Base-by-base conservation (phyloP, 2,329 filamentous ascomycete genomes). In the Cladosporium cucumerinum region DNA sequence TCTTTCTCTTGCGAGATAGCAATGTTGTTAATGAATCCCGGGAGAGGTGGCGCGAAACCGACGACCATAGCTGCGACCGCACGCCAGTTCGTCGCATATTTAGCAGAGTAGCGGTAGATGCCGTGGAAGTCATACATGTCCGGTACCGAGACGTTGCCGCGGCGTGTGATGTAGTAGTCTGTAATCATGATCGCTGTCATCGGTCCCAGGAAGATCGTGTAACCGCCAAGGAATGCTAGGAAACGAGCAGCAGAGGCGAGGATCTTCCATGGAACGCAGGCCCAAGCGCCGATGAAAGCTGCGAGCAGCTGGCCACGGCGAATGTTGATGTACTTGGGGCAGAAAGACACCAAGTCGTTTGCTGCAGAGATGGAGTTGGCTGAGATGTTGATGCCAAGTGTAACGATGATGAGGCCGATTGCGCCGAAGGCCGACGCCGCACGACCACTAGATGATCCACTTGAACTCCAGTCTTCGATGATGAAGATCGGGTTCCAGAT, bases 201-300 rank as follows among this genome's bases (percentile, higher is more conserved):
- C 0, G 87, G 86, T 0, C 85, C 86, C 0, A 90, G 77, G 75
- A 90, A 89, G 51, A 89, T 81, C 1, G 84, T 84, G 74, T 89
- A 89, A 0, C 87, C 87, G 49, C 83, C 81, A 81, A 91, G 87
- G 70, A 78, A 78, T 46, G 73, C 69, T 23, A 78, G 70, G 69
- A 78, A 78, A 57, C 73, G 75, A 8, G 71, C 70, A 7, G 74
- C 73, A 1, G 72, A 75, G 4, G 72, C 72, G 10, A 77, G 72
- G 51, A 77, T 76, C 65, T 77, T 76, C 76, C 76, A 78, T 52
- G 75, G 76, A 3, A 78, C 76, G 60, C 75, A 76, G n/a, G 70
- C 74, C 75, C 76, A 77, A 58, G 72, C 71, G 28, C 76, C 76
- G 39, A 78, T 73, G 57, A 77, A 60, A 6, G 76, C 77, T 30